Evolutionary conservation across 768 basidiomycete genomes (phyloP).

Genomic region (Pleurotus citrinopileatus): DNA sequence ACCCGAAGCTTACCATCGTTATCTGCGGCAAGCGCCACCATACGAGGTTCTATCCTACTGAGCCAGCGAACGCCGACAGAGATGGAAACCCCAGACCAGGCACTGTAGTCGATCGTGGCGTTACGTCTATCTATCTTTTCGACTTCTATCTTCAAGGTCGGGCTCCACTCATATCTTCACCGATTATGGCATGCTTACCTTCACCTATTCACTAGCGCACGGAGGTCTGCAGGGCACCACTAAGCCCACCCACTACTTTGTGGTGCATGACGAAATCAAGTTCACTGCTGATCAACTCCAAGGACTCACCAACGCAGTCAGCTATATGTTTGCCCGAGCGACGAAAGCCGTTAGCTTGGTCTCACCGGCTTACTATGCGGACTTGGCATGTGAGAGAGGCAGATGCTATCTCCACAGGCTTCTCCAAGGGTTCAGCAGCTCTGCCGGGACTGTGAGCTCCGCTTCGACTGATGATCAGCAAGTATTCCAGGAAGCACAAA

Average conservation of each 20-base stretch:
- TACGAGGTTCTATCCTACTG: constrained; percentile 65
- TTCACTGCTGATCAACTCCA: constrained; percentile 73
- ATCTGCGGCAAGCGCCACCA: constrained; percentile 64
- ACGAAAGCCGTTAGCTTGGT: constrained; percentile 84
- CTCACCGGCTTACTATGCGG: constrained; percentile 82
- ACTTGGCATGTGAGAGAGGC: constrained; percentile 63
- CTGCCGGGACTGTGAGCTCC: constrained; percentile 30
- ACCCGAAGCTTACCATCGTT: constrained; percentile 65
- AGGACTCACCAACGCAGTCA: constrained; percentile 62
- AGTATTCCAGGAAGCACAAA: constrained; percentile 50
- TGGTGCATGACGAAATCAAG: constrained; percentile 75
- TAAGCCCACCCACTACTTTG: constrained; percentile 76
- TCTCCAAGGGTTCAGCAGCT: constrained; percentile 45
- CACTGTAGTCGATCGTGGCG: constrained; percentile 79
- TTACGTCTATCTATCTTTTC: constrained; percentile 64
- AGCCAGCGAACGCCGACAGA: constrained; percentile 45
- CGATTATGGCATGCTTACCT: neutral
- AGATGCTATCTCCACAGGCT: constrained; percentile 76
- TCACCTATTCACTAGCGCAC: constrained; percentile 44
- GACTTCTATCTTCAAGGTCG: constrained; percentile 70
- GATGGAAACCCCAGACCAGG: constrained; percentile 78
- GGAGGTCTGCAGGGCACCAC: constrained; percentile 73
- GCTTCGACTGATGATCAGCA: constrained; percentile 37
- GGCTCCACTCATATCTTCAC: neutral
- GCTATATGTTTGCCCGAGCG: constrained; percentile 82